Conservation (phyloP, 2,329 filamentous ascomycete species). For the Cyphellophora europaea region DNA sequence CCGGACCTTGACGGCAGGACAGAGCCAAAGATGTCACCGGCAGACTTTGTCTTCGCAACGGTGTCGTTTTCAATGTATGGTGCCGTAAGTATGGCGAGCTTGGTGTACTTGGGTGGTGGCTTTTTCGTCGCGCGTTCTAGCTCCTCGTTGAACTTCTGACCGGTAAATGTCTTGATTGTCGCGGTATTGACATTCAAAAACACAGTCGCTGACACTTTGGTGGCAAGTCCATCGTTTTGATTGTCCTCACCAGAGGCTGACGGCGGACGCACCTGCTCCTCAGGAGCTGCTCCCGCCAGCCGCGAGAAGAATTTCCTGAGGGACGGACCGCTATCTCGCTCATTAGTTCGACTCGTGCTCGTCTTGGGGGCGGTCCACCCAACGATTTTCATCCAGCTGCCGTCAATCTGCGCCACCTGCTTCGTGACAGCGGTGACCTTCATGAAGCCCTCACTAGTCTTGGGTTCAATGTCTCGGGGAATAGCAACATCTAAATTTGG, state of each 20-base stretch:
- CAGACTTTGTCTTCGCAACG: constrained; percentile 20
- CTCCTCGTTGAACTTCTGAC: constrained; percentile 65
- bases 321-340: constrained; percentile 45
- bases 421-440: constrained; percentile 70
- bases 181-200: constrained; percentile 85
- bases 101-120: constrained; percentile 79
- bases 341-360: constrained; percentile 27
- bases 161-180: constrained; percentile 66
- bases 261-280: constrained; percentile 34
- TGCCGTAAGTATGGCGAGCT: constrained; percentile 78
- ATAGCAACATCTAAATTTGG: constrained; percentile 64
- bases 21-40: constrained; percentile 70
- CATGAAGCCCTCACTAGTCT: constrained; percentile 83
- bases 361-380: constrained; percentile 63
- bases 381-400: constrained; percentile 76
- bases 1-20: constrained; percentile 84
- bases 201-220: constrained; percentile 58
- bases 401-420: constrained; percentile 86
- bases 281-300: constrained; percentile 52
- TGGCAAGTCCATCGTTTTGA: constrained; percentile 62
- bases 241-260: constrained; percentile 38
- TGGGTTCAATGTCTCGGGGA: constrained; percentile 69
- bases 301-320: constrained; percentile 72
- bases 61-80: constrained; percentile 59
- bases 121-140: constrained; percentile 96